Conservation (phyloP, 1,139 yeast species). For the Ogataea hybrid region DNA sequence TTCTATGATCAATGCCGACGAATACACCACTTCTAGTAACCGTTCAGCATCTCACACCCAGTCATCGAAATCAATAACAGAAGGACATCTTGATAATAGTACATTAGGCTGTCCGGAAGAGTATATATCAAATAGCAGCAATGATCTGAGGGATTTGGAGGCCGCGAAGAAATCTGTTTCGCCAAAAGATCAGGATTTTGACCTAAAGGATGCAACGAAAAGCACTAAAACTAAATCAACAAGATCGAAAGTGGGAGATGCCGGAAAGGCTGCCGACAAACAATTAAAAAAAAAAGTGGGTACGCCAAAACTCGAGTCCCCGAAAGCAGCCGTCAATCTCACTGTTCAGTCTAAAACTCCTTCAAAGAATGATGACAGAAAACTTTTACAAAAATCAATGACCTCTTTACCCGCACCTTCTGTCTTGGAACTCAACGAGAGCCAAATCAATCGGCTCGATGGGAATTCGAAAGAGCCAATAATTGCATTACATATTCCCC, state of each 20-base stretch:
- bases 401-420: slow-evolving; percentile 17
- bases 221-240: slow-evolving; percentile 1
- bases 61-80: too few species aligned
- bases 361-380: not conserved
- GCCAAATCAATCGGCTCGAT: not conserved
- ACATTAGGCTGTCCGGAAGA: too few species aligned
- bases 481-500: slow-evolving; percentile 59
- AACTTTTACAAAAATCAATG: slow-evolving; percentile 7
- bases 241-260: not conserved
- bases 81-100: too few species aligned
- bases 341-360: not conserved
- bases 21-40: not conserved
- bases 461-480: slow-evolving; percentile 36
- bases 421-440: slow-evolving; percentile 16
- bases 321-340: not conserved
- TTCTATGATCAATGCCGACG: slow-evolving; percentile 25
- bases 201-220: slow-evolving; percentile 10
- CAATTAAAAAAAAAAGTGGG: slow-evolving; percentile 1
- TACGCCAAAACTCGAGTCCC: not conserved
- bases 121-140: too few species aligned
- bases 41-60: too few species aligned
- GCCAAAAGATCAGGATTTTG: not conserved
- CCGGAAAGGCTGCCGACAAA: slow-evolving; percentile 2
- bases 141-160: not conserved
- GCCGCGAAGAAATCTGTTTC: not conserved